Conservation (phyloP, 2,329 filamentous ascomycete genomes). For the Fusarium sp. region DNA sequence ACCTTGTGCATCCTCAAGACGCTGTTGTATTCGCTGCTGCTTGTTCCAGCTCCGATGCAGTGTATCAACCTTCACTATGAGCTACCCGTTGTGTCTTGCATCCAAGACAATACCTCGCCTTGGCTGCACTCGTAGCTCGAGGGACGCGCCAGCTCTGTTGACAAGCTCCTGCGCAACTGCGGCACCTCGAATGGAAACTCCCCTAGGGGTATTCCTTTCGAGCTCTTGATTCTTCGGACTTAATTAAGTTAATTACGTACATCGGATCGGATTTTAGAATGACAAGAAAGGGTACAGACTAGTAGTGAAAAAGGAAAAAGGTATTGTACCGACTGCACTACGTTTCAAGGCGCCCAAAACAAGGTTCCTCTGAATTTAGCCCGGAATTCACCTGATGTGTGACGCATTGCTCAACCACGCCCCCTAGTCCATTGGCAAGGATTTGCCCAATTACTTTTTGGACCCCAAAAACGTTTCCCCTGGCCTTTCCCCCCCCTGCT, state of each 20-base stretch:
- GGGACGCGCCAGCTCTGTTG: background rate
- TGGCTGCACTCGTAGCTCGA: too few relatives aligned
- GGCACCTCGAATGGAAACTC: conserved; percentile 16
- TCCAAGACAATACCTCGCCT: conserved; percentile 33
- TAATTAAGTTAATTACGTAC: conserved; percentile 12
- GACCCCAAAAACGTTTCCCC: conserved; percentile 27
- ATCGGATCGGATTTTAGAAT: conserved; percentile 23
- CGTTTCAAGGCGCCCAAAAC: conserved; percentile 24
- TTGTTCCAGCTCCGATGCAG: conserved; percentile 39
- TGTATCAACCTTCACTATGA: conserved; percentile 30
- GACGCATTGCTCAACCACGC: conserved; percentile 3
- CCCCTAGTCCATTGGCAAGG: conserved; percentile 4
- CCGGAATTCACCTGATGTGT: conserved; percentile 15
- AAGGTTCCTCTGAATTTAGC: conserved; percentile 27
- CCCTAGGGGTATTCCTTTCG: conserved; percentile 4
- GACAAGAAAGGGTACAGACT: conserved; percentile 2
- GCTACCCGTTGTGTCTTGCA: conserved; percentile 35
- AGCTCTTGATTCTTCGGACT: conserved; percentile 10
- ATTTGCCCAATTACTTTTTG: conserved; percentile 21
- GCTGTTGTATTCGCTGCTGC: conserved; percentile 10
- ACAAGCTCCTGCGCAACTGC: conserved; percentile 3
- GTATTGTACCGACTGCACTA: background rate
- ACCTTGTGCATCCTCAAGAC: background rate
- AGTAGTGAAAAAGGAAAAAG: background rate
- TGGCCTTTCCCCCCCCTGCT: background rate